phyloP scores from a whole-genome alignment of 176 grass and related monocot genomes.

The barley (Hordeum vulgare) region DNA sequence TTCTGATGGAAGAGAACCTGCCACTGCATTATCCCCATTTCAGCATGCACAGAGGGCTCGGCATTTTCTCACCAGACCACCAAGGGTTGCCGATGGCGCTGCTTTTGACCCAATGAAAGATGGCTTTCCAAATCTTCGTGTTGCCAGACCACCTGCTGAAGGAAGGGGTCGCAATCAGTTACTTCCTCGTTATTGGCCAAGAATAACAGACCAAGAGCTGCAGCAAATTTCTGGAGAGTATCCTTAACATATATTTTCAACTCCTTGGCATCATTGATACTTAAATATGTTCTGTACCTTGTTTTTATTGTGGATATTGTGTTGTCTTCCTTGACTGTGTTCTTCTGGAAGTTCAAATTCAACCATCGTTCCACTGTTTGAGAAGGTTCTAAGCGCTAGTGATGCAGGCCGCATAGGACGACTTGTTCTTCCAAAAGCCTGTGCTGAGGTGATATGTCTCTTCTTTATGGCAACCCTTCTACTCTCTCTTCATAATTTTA shows the following conservation, averaged over 20 bases:
- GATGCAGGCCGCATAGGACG: constrained; percentile 98
- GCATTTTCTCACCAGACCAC: constrained; percentile 53
- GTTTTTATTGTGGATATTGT: background rate
- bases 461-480: constrained; percentile 3
- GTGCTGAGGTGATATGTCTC: constrained; percentile 73
- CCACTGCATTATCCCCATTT: constrained; percentile 39
- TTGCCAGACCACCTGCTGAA: constrained; percentile 92
- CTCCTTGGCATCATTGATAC: background rate
- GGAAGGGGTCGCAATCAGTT: constrained; percentile 89
- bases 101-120: constrained; percentile 65
- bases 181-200: constrained; percentile 97
- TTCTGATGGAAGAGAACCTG: constrained; percentile 55
- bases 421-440: constrained; percentile 99
- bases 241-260: constrained; percentile 38
- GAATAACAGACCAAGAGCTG: constrained; percentile 98
- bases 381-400: constrained; percentile 98
- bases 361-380: constrained; percentile 92
- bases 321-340: constrained; percentile 57
- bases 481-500: constrained; percentile 3
- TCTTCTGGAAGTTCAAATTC: constrained; percentile 73
- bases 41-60: constrained; percentile 65
- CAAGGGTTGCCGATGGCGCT: constrained; percentile 49
- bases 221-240: constrained; percentile 99
- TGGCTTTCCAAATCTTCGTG: constrained; percentile 77
- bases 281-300: constrained; percentile 2